Percentiles rank a stretch among this genome's conserved stretches.
phyloP scores from a whole-genome alignment of 2,329 filamentous ascomycete genomes.

The Spiromastix sp. region DNA sequence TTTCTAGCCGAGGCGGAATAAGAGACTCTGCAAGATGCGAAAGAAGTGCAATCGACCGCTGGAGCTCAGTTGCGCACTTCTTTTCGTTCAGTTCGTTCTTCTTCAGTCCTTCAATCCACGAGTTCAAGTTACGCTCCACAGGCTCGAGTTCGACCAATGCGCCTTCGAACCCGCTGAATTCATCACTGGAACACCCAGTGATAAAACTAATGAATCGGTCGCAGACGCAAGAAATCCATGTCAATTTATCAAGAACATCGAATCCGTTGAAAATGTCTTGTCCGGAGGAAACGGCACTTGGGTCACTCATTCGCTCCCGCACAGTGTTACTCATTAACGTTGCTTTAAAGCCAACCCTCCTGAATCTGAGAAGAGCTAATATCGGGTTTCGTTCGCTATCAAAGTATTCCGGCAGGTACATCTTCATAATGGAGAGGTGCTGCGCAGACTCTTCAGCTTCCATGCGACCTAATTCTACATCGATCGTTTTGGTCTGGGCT shows the following conservation, averaged over 20 bases:
- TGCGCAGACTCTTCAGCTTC: conserved; percentile 83
- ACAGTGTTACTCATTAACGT: conserved; percentile 67
- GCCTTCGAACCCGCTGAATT: conserved; percentile 69
- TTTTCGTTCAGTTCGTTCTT: conserved; percentile 78
- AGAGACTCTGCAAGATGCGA: conserved; percentile 77
- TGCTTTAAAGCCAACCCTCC: conserved; percentile 79
- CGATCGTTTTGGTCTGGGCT: conserved; percentile 88
- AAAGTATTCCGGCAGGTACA: conserved; percentile 81
- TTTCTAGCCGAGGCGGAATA: conserved; percentile 57
- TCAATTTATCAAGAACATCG: conserved; percentile 74
- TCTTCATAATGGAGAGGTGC: conserved; percentile 76
- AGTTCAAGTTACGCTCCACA: conserved; percentile 79
- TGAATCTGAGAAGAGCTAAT: conserved; percentile 79
- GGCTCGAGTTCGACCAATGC: conserved; percentile 82
- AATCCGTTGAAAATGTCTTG: conserved; percentile 73
- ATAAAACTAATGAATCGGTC: conserved; percentile 75
- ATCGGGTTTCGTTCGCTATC: conserved; percentile 74
- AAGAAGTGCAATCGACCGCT: conserved; percentile 76
- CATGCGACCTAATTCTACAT: conserved; percentile 74
- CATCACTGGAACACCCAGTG: conserved; percentile 62
- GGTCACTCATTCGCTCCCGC: conserved; percentile 63
- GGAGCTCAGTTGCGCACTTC: conserved; percentile 69
- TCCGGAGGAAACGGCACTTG: conserved; percentile 54
- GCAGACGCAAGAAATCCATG: conserved; percentile 74
- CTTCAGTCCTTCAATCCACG: conserved; percentile 75